Percentiles rank a stretch among this genome's conserved stretches.
Conservation (phyloP, 495 filamentous ascomycete genomes). For the Talaromyces nanjingensis region DNA sequence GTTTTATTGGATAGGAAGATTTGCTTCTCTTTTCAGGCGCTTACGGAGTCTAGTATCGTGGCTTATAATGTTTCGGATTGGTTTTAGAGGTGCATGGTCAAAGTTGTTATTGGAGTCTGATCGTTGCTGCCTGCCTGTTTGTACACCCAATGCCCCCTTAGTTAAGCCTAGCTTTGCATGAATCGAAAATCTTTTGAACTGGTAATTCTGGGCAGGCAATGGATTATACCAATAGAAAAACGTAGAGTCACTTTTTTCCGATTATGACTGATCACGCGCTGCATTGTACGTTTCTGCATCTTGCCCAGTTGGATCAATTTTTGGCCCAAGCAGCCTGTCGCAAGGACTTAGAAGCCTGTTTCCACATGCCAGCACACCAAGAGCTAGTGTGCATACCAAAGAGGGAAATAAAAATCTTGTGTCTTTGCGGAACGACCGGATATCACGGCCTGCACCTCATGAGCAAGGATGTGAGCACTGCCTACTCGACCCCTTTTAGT, state of each 20-base stretch:
- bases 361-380: neutral
- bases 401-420: neutral
- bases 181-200: neutral
- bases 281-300: neutral
- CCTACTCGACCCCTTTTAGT: neutral
- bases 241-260: neutral
- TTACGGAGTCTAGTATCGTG: neutral
- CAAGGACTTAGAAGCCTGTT: neutral
- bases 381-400: neutral
- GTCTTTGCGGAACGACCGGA: neutral
- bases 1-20: neutral
- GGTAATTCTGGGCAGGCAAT: neutral
- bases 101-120: neutral
- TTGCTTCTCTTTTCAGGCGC: neutral
- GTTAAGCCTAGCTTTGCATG: neutral
- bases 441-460: neutral
- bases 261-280: neutral
- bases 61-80: neutral
- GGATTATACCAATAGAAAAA: neutral
- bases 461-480: neutral
- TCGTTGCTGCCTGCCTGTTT: neutral
- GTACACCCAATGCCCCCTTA: neutral
- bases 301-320: neutral
- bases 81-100: neutral
- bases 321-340: neutral